A percentile compares a stretch with the other conserved stretches of the same genome.
These are phyloP conservation scores for Saraca asoca DNA, from an alignment of 331 rosid genomes.

Conservation along the genomic window DNA sequence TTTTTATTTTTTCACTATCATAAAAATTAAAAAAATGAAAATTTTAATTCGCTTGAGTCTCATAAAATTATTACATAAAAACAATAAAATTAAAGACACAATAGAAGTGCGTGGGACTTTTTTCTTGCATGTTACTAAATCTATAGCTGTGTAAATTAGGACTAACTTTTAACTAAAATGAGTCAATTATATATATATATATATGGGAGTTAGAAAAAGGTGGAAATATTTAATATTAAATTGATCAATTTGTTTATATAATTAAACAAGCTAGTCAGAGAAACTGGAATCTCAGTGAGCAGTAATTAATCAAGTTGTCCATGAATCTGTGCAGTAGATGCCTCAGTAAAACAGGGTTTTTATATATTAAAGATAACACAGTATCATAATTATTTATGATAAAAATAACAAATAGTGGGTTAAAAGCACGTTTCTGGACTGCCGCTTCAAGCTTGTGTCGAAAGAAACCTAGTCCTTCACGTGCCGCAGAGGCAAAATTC, in stretches of 20 bases:
- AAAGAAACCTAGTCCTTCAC: constrained; percentile 48
- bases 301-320: constrained; percentile 39
- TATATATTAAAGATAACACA: constrained; percentile 25
- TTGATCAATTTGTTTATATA: neutral
- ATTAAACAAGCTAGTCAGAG: neutral
- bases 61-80: too few species aligned
- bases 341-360: constrained; percentile 24
- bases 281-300: constrained; percentile 33
- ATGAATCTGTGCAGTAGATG: constrained; percentile 54
- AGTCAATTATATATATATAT: too few species aligned
- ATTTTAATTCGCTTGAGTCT: too few species aligned
- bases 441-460: constrained; percentile 35
- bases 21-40: too few species aligned
- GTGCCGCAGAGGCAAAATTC: constrained; percentile 28
- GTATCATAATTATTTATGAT: constrained; percentile 9
- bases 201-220: too few species aligned
- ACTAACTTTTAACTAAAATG: too few species aligned
- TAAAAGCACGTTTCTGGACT: constrained; percentile 7
- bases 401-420: constrained; percentile 20
- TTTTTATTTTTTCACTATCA: too few species aligned
- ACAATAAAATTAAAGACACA: too few species aligned
- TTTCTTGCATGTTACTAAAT: too few species aligned
- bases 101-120: too few species aligned
- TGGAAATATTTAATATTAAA: too few species aligned
- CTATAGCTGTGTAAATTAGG: too few species aligned